Evolutionary conservation across 768 basidiomycete species (phyloP), one percentile per base, ranked within the genome.

Genomic region (Gloeostereum incarnatum): DNA sequence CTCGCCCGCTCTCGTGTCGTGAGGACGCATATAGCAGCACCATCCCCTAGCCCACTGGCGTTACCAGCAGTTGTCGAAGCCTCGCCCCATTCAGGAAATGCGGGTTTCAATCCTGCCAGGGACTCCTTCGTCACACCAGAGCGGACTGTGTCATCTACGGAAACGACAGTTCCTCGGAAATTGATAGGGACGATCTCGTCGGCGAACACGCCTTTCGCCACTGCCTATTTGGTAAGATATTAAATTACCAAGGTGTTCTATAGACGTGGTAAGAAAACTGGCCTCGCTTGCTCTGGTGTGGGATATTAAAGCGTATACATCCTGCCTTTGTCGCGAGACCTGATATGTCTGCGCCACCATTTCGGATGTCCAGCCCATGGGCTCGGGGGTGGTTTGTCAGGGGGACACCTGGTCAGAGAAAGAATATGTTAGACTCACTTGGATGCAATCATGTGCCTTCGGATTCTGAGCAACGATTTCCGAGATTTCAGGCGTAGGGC

Each of bases 351-450:
- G 58, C n/a, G 89, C 86, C 16, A 91, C 86, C 78, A 86, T 80
- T 57, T 92, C 89, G 4, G 86, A 86, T 1, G 89, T 92, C 89
- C 89, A 99, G 35, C 91, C 91, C 91, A 92, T 92, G 8, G 87
- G 82, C 83, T 89, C 44, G 14, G 19, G 26, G 22, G 20, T 23
- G 19, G 21, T 44, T 39, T 31, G 11, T 26, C 23, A 42, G 22
- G 8, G 24, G 27, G 5, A 18, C 11, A 18, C 18, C 17, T 8
- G 3, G 8, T n/a, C n/a, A n/a, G n/a, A n/a, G n/a, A n/a, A n/a
- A n/a, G 4, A 40, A 39, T 8, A 18, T 24, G 29, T 13, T 34
- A 11, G n/a, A 45, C 60, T 32, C 31, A 78, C 83, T 66, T 85
- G 79, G 29, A 82, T 74, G 50, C 81, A 83, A 51, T 91, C 86